Evolutionary conservation across 1,139 yeast species (phyloP).

Genomic region (Williopsis jadinii): DNA sequence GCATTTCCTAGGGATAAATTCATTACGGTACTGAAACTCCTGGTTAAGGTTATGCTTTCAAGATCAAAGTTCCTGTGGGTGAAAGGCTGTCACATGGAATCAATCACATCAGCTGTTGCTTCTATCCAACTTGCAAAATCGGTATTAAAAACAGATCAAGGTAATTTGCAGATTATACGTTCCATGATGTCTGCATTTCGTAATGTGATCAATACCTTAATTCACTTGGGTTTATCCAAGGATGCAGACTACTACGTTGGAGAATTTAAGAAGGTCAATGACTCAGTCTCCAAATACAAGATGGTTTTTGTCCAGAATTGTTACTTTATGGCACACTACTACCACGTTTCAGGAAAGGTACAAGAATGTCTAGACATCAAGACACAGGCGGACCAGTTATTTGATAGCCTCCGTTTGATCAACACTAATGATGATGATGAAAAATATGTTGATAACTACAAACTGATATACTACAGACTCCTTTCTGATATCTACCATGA

Average conservation of each 20-base stretch:
- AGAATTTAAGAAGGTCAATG: constrained; percentile 38
- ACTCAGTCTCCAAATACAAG: constrained; percentile 21
- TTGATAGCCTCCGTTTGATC: constrained; percentile 19
- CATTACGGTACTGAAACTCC: constrained; percentile 8
- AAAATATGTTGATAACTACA: constrained; percentile 21
- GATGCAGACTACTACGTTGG: constrained; percentile 44
- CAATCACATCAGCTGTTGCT: constrained; percentile 26
- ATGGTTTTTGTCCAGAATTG: constrained; percentile 10
- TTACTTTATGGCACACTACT: constrained; percentile 22
- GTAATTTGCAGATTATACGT: constrained; percentile 33
- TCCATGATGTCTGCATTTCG: constrained; percentile 32
- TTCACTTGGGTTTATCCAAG: constrained; percentile 44
- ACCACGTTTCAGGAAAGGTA: constrained; percentile 17
- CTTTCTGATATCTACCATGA: constrained; percentile 16
- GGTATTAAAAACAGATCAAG: constrained; percentile 24
- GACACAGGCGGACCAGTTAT: constrained; percentile 10
- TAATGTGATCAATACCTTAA: constrained; percentile 30
- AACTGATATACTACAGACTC: constrained; percentile 15
- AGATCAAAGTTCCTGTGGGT: constrained; percentile 15
- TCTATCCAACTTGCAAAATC: constrained; percentile 27
- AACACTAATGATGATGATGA: constrained; percentile 13
- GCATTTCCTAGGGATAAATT: constrained; percentile 8
- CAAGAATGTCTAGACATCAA: constrained; percentile 6
- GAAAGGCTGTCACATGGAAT: constrained; percentile 19
- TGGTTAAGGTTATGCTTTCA: constrained; percentile 19